Percentiles rank a stretch among this genome's conserved stretches.
phyloP scores from a whole-genome alignment of 768 basidiomycete species.

The Leccinum variicolor region DNA sequence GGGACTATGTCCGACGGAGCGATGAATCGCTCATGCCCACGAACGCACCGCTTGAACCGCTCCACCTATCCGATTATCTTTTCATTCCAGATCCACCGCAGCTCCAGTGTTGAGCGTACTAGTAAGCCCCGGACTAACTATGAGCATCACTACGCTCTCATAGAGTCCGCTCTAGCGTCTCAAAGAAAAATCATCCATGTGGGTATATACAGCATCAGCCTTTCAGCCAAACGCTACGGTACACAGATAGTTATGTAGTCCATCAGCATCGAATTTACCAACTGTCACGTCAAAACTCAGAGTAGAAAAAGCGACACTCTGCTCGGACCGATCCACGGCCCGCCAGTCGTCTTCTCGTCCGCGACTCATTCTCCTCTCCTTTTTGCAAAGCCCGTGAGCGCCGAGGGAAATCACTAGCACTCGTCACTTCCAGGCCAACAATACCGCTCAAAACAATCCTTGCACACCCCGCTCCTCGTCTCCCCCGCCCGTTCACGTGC shows the following conservation, averaged over 20 bases:
- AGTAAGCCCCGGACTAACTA: too few species aligned
- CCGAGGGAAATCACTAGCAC: background rate
- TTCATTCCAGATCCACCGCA: too few species aligned
- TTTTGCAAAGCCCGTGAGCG: background rate
- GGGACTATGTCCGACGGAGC: too few species aligned
- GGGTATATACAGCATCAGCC: too few species aligned
- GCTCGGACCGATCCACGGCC: background rate
- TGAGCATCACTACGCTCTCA: too few species aligned
- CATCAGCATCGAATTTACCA: background rate
- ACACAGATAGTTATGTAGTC: background rate
- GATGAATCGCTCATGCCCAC: too few species aligned
- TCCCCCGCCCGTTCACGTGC: slow-evolving; percentile 30
- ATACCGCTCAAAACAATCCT: slow-evolving; percentile 30
- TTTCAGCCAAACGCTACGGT: background rate
- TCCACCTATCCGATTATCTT: too few species aligned
- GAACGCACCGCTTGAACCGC: too few species aligned
- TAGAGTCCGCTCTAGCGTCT: background rate
- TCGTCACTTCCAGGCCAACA: slow-evolving; percentile 25
- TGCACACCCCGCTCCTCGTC: slow-evolving; percentile 29
- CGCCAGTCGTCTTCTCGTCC: background rate
- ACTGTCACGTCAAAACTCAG: background rate
- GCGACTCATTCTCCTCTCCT: background rate
- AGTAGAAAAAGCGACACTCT: background rate
- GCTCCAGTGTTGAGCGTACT: too few species aligned
- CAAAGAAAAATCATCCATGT: background rate